Evolutionary conservation across 164 flowering plant genomes (phyloP).

Genomic region (Brasenia schreberi): DNA sequence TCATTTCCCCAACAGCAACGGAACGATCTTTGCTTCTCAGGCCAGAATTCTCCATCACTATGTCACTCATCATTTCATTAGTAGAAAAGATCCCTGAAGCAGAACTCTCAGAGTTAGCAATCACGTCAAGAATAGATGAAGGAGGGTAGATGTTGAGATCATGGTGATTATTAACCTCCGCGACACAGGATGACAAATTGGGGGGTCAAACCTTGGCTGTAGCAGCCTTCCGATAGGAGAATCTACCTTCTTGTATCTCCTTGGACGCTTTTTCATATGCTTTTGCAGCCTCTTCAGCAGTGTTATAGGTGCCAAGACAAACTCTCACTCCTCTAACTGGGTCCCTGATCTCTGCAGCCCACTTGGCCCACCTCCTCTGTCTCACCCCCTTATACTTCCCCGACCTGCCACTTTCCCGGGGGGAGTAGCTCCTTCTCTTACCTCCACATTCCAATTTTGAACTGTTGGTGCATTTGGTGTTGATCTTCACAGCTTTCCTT

Average conservation of each 20-base stretch:
- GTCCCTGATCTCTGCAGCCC: slow-evolving; percentile 4
- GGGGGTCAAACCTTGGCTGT: background rate
- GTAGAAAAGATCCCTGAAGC: background rate
- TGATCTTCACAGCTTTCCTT: background rate
- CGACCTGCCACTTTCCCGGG: background rate
- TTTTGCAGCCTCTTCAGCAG: slow-evolving; percentile 3
- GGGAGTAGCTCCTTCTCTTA: background rate
- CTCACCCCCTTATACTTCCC: background rate
- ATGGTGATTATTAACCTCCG: background rate
- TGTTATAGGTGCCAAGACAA: slow-evolving; percentile 2
- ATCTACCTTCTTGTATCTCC: background rate
- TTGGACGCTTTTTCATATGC: background rate
- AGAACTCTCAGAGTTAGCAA: background rate
- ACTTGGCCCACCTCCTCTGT: slow-evolving; percentile 1
- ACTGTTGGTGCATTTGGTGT: background rate
- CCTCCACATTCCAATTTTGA: background rate
- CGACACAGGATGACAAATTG: background rate
- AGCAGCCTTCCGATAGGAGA: background rate
- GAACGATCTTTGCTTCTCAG: background rate
- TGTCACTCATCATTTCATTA: background rate
- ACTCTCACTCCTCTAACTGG: background rate
- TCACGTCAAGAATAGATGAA: background rate
- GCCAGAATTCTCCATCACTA: background rate
- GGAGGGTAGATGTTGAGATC: background rate
- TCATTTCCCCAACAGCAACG: background rate